Evolutionary conservation across 257 asterid genomes (phyloP).

Genomic region (Fraxinus quadrangulata): DNA sequence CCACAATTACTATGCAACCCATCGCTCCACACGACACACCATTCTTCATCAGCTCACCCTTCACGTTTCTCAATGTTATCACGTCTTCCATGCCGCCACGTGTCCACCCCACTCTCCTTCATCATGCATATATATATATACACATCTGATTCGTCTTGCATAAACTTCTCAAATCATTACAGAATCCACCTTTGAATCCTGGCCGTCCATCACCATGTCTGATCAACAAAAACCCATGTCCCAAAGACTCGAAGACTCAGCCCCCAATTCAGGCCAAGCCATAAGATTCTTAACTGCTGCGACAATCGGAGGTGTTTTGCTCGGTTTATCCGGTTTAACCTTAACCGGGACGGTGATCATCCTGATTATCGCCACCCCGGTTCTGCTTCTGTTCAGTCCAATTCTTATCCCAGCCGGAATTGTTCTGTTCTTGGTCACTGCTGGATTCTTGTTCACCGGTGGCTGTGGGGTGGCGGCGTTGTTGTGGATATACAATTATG

Average conservation of each 20-base stretch:
- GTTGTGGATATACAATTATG: constrained; percentile 31
- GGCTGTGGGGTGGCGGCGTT: constrained; percentile 30
- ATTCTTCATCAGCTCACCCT: not conserved
- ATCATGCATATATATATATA: not conserved
- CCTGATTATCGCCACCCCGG: constrained; percentile 36
- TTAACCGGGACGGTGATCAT: constrained; percentile 37
- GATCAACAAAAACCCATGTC: constrained; percentile 31
- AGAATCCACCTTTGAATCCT: not conserved
- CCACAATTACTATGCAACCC: not conserved
- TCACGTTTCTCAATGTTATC: not conserved
- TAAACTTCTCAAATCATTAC: not conserved
- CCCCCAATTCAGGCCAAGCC: constrained; percentile 17
- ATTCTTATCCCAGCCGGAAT: constrained; percentile 34
- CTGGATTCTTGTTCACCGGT: constrained; percentile 42
- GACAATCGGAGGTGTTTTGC: constrained; percentile 38
- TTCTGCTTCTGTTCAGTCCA: constrained; percentile 37
- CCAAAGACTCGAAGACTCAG: constrained; percentile 19
- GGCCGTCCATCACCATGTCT: constrained; percentile 30
- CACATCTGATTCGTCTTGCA: not conserved
- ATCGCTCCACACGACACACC: not conserved
- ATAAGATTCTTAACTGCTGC: constrained; percentile 33
- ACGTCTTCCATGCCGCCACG: constrained; percentile 9
- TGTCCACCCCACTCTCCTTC: constrained; percentile 3
- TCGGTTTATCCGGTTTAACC: constrained; percentile 41
- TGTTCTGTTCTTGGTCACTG: constrained; percentile 21